Base-by-base conservation (phyloP, 371 early-diverging fungal genomes). In the Mucor ambiguus region DNA sequence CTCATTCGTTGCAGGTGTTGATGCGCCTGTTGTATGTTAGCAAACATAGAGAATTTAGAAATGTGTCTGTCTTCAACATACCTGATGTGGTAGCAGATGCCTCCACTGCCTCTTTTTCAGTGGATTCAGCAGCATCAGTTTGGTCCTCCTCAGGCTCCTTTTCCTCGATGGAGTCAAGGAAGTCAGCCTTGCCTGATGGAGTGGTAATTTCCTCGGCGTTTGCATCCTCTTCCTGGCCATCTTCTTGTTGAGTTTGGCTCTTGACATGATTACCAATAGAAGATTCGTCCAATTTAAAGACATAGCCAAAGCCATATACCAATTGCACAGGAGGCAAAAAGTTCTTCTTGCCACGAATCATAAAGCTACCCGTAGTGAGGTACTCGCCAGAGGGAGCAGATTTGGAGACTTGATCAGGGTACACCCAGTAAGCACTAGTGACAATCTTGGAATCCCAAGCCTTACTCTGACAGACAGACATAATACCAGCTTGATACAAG, bases 401-500 rank as follows among this genome's bases (percentile, higher is more conserved):
- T 77, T 98, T 98, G 55, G 94, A 93, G 8, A 97, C 85, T 75
- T 99, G 99, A 64, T 92, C 83, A 1, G 92, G 88, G 58, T 91
- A 79, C 0, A 99, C 99, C 96, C 98, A 99, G 83, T 93, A 99
- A 1, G 99, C 98, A 29, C 90, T 89, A 0, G 95, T 94, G 12
- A 99, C 90, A 60, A 99, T 93, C 72, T 97, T 98, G 44, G 94
- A 87, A 59, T 98, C 98, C 99, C 99, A 99, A 4, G 99, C 99
- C 44, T 91, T 91, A 35, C 96, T 96, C 70, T 94, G 92, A 66
- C 96, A 95, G 1, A 99, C 91, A 52, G 98, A 93, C 96, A 99
- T 95, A 54, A 93, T 88, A 3, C 97, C 97, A 9, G 99, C 99
- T 78, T 98, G 97, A 70, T 89, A 90, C 49, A 99, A 83, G 4